phyloP scores from a whole-genome alignment of 176 grass and related monocot species.

The Oropetium thomaeum region DNA sequence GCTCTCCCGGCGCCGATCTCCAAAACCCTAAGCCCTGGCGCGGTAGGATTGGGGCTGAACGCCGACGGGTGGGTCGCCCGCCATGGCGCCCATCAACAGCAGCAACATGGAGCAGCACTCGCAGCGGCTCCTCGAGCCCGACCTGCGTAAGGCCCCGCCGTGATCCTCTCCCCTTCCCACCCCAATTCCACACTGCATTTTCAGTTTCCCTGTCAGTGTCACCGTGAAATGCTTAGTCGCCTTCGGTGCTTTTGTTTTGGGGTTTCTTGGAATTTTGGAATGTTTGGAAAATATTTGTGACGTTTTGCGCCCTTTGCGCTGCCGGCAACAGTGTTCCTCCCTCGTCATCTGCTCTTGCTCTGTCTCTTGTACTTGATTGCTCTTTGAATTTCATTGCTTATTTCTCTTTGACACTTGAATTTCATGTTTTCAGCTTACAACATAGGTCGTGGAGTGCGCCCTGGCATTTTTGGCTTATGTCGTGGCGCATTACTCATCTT shows the following conservation, averaged over 20 bases:
- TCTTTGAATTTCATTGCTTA: background rate
- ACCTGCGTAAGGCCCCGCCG: slow-evolving; percentile 50
- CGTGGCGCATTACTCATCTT: background rate
- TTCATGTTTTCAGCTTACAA: background rate
- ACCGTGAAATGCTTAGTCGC: background rate
- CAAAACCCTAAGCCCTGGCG: slow-evolving; percentile 56
- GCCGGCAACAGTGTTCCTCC: background rate
- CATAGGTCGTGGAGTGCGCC: background rate
- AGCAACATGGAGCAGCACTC: slow-evolving; percentile 92
- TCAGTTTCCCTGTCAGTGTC: background rate
- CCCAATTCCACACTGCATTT: background rate
- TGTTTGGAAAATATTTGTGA: background rate
- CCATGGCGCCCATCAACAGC: slow-evolving; percentile 87
- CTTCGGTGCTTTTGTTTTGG: background rate
- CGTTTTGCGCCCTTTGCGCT: background rate
- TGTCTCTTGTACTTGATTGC: background rate
- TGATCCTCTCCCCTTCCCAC: background rate
- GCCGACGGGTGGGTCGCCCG: background rate
- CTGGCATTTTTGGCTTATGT: background rate
- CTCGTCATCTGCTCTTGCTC: background rate
- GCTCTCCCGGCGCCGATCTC: slow-evolving; percentile 30
- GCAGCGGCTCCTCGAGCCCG: slow-evolving; percentile 79
- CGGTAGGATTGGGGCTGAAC: slow-evolving; percentile 35
- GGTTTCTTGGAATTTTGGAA: background rate
- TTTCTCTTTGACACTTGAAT: too few species aligned